These are phyloP conservation scores for Colletotrichum nymphaeae DNA, from an alignment of 2,329 filamentous ascomycete genomes.

Conservation along the genomic window DNA sequence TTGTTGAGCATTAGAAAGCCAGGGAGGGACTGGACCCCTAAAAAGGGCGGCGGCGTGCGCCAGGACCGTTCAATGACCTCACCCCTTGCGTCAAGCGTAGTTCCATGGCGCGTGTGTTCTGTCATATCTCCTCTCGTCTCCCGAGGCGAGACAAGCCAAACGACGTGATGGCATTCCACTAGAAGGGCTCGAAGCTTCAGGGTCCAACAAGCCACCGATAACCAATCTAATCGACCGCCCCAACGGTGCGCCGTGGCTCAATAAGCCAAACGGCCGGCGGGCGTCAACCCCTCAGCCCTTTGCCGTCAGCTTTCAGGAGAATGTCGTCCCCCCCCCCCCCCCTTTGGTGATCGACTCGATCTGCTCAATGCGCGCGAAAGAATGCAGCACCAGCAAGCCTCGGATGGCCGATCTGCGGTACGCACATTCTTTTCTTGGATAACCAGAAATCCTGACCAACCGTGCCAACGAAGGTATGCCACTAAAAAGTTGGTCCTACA, in stretches of 20 bases:
- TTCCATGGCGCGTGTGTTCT: background rate
- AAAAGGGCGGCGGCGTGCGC: background rate
- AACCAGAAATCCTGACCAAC: background rate
- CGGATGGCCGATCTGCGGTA: background rate
- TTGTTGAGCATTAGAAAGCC: background rate
- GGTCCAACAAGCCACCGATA: conserved; percentile 3
- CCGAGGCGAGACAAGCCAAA: conserved; percentile 19
- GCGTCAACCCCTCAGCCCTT: too few relatives aligned
- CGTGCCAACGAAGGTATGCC: background rate
- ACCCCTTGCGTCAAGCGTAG: conserved; percentile 29
- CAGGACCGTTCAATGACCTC: conserved; percentile 21
- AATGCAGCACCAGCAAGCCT: background rate
- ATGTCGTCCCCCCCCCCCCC: background rate
- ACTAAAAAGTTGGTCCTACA: background rate
- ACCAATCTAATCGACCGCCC: background rate
- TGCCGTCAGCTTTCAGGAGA: background rate
- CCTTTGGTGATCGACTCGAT: background rate
- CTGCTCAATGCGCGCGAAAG: background rate
- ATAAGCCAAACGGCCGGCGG: background rate
- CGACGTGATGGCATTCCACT: background rate
- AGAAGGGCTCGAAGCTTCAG: conserved; percentile 13
- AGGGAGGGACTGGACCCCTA: background rate
- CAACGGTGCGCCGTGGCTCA: conserved; percentile 1
- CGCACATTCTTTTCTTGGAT: conserved; percentile 27
- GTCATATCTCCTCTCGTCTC: conserved; percentile 12